Conservation (phyloP, 805 yeast genomes). For the Cyberlindnera japonica region DNA sequence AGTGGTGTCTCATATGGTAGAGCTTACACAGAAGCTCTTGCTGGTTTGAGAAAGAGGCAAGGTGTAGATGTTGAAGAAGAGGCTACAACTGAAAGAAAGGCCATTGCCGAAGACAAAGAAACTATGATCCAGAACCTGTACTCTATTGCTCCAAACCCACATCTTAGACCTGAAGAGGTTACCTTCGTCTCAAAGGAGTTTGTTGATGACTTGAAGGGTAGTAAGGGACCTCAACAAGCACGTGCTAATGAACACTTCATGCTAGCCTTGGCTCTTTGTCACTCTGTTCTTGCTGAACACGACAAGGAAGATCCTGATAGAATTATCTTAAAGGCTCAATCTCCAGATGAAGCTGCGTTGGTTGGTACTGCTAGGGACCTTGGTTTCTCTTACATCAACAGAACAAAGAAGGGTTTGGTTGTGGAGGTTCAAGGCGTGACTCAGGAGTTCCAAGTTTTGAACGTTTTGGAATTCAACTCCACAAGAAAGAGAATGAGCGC, state of each 20-base stretch:
- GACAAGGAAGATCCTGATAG: constrained; percentile 57
- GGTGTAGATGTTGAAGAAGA: constrained; percentile 73
- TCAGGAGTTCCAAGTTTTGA: constrained; percentile 68
- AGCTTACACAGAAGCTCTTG: constrained; percentile 81
- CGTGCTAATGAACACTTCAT: constrained; percentile 67
- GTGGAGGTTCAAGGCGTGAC: constrained; percentile 66
- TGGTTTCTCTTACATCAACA: constrained; percentile 63
- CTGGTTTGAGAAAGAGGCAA: constrained; percentile 72
- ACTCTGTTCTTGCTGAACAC: constrained; percentile 69
- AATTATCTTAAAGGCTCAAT: constrained; percentile 64
- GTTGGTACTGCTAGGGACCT: constrained; percentile 78
- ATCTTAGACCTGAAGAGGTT: constrained; percentile 52
- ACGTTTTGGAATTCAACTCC: constrained; percentile 74
- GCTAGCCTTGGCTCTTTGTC: constrained; percentile 74
- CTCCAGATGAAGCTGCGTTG: constrained; percentile 85
- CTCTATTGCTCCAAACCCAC: constrained; percentile 35
- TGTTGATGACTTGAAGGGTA: constrained; percentile 57
- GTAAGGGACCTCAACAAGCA: constrained; percentile 48
- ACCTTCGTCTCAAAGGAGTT: constrained; percentile 68
- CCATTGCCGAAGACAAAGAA: constrained; percentile 53
- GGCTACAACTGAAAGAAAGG: constrained; percentile 44
- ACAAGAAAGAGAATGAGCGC: constrained; percentile 89
- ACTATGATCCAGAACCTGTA: constrained; percentile 52
- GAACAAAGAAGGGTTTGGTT: constrained; percentile 65
- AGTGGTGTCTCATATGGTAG: constrained; percentile 70